Base-by-base conservation (phyloP, 108 stramenopile species). In the Epithemia pelagica region DNA sequence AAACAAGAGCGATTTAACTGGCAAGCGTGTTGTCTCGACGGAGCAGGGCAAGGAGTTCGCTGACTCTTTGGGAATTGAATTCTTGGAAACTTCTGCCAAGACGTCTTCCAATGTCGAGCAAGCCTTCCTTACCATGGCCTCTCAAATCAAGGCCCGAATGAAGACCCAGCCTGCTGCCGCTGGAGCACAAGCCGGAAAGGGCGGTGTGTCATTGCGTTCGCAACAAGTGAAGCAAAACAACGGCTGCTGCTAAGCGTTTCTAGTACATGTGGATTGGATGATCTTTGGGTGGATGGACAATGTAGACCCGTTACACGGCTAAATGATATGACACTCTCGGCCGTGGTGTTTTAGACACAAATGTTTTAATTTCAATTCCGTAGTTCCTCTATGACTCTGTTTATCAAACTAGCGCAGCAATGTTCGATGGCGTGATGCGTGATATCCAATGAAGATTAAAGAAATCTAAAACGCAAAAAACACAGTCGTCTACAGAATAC, bases 51-150 rank as follows among this genome's bases (percentile, higher is more conserved):
- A 95, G 78, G 97, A 95, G 71, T 99, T 99, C 70, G 99, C 99
- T 28, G 98, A 99, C 59, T 81, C 85, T 60, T 86, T 95, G 28
- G 98, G 97, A 52, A 97, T 99, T 72, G 94, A 96, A 71, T 99
- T 98, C 77, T 82, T 99, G 73, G 99, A 99, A 84, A 99, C 99
- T 37, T 94, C 91, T 24, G 99, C 99, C 65, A 98, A 98, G 94
- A 96, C 97, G 64, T 82, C 95, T 18, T 85, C 85, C 54, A 98
- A 98, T 83, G 99, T 99, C 64, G 98, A 98, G 70, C 92, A 98
- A 75, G 97, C 98, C 21, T 99, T 99, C 80, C 85, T 96, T 75
- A 97, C 95, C 67, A 98, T 99, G 97, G 97, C 97, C 25, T 82
- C 90, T 66, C 95, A 98, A 68, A 99, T 99, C 95, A 96, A 95